Evolutionary conservation across 768 basidiomycete genomes (phyloP).

Genomic region (Chalciporus sphaerocephalus): DNA sequence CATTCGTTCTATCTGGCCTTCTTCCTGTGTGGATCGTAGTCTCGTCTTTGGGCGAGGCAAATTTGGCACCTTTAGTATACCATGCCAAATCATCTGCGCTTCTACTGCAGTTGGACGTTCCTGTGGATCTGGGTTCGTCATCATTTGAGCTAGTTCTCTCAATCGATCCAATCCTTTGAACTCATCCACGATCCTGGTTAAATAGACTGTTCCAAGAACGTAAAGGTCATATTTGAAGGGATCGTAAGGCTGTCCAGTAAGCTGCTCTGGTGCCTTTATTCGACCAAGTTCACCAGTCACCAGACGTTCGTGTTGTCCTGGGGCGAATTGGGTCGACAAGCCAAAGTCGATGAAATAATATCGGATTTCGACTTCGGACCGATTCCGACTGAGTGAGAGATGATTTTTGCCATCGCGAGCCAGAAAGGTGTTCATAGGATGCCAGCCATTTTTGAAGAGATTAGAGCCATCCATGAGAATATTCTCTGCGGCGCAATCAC

Average conservation of each 20-base stretch:
- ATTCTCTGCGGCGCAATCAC: constrained; percentile 25
- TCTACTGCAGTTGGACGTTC: background rate
- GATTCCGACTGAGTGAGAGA: constrained; percentile 19
- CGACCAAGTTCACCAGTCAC: constrained; percentile 7
- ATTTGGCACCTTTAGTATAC: background rate
- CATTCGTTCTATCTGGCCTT: background rate
- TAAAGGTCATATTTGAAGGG: constrained; percentile 26
- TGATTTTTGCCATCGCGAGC: constrained; percentile 9
- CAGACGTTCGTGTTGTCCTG: constrained; percentile 4
- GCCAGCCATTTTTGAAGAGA: constrained; percentile 23
- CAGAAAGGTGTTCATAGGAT: constrained; percentile 9
- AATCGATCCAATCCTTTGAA: background rate
- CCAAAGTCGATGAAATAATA: constrained; percentile 36
- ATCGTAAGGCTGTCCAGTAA: constrained; percentile 17
- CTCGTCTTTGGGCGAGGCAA: background rate
- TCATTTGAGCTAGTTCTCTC: background rate
- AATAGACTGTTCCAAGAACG: constrained; percentile 22
- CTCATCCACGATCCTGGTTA: constrained; percentile 7
- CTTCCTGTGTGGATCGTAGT: background rate
- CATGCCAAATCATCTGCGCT: background rate
- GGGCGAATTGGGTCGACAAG: constrained; percentile 25
- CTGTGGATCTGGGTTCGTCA: background rate
- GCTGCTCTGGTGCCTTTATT: constrained; percentile 19
- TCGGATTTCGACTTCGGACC: constrained; percentile 21
- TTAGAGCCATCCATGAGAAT: constrained; percentile 25